These are phyloP conservation scores for Boletellus ananiceps DNA, from an alignment of 768 basidiomycete genomes.

Conservation along the genomic window DNA sequence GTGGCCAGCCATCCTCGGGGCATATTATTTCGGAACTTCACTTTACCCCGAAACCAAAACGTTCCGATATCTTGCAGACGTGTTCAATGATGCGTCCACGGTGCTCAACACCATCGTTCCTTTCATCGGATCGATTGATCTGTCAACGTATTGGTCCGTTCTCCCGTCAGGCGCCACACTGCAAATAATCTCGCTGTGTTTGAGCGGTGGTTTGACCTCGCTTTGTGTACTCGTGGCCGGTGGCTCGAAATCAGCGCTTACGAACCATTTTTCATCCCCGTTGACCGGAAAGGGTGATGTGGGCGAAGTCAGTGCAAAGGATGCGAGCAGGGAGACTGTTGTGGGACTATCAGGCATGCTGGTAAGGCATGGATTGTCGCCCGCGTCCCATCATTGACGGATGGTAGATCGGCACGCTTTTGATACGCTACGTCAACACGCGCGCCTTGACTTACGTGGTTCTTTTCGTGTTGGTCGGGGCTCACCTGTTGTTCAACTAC, in stretches of 20 bases:
- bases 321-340: constrained; percentile 67
- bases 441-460: constrained; percentile 45
- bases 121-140: constrained; percentile 35
- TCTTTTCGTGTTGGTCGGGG: constrained; percentile 46
- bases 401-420: constrained; percentile 51
- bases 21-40: constrained; percentile 58
- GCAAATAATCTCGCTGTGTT: constrained; percentile 48
- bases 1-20: constrained; percentile 53
- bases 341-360: constrained; percentile 64
- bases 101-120: constrained; percentile 61
- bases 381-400: not conserved
- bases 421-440: constrained; percentile 53
- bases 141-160: constrained; percentile 32
- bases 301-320: constrained; percentile 70
- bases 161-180: constrained; percentile 29
- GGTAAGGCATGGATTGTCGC: constrained; percentile 34
- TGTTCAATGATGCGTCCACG: constrained; percentile 58
- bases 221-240: constrained; percentile 62
- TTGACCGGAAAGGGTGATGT: constrained; percentile 51
- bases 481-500: constrained; percentile 58
- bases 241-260: constrained; percentile 67
- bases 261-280: constrained; percentile 60
- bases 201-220: constrained; percentile 55
- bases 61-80: constrained; percentile 62
- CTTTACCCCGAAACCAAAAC: constrained; percentile 68